phyloP scores from a whole-genome alignment of 2,329 filamentous ascomycete species.

The Exserohilum rostratum region DNA sequence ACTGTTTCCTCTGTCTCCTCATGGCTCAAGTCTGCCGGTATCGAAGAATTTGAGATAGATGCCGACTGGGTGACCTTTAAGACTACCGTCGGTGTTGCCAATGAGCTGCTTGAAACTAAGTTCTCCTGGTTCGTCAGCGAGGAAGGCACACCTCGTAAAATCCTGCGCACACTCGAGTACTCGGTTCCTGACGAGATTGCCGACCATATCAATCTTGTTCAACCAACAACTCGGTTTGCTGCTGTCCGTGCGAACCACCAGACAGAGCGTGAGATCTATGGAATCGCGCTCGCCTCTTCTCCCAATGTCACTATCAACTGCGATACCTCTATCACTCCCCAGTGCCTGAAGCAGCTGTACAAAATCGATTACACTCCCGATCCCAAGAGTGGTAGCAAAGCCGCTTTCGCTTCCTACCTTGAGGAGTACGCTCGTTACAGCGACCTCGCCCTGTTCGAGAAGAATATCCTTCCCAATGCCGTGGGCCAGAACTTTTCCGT shows the following conservation, averaged over 20 bases:
- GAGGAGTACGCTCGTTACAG: constrained; percentile 57
- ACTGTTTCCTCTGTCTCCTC: constrained; percentile 46
- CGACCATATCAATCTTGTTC: constrained; percentile 55
- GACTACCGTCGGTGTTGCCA: constrained; percentile 49
- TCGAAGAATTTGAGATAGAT: constrained; percentile 47
- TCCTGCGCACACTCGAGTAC: constrained; percentile 52
- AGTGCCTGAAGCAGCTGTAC: constrained; percentile 58
- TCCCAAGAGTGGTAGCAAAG: constrained; percentile 53
- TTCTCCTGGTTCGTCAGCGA: constrained; percentile 53
- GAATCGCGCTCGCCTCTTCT: constrained; percentile 20
- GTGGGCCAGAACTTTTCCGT: constrained; percentile 55
- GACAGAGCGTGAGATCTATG: constrained; percentile 26
- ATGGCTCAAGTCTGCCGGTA: constrained; percentile 53
- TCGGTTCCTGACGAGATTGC: constrained; percentile 49
- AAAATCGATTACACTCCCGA: constrained; percentile 57
- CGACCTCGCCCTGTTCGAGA: constrained; percentile 53
- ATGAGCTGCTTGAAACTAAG: constrained; percentile 54
- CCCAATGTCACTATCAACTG: constrained; percentile 26
- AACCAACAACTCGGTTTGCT: constrained; percentile 60
- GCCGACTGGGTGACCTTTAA: constrained; percentile 46
- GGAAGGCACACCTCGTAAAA: constrained; percentile 47
- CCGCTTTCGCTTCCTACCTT: constrained; percentile 60
- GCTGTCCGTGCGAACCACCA: constrained; percentile 28
- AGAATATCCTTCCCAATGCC: constrained; percentile 44
- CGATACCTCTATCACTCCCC: constrained; percentile 50